Evolutionary conservation across 352 stramenopile genomes (phyloP).

Genomic region (Phytopythium ostracodes): DNA sequence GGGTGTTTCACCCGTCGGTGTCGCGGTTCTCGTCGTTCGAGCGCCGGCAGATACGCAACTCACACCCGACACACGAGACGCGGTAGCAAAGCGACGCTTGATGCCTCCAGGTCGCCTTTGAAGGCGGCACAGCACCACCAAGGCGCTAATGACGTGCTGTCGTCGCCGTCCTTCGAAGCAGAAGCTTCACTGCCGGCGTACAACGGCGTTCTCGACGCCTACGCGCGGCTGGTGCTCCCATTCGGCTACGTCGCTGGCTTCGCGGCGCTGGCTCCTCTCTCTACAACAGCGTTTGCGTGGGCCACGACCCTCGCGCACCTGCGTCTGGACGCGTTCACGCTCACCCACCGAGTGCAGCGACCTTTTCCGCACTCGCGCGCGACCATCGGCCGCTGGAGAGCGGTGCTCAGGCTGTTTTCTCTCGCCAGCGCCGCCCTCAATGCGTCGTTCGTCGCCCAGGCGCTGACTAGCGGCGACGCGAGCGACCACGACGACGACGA

Average conservation of each 20-base stretch:
- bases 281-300: conserved; percentile 39
- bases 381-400: conserved; percentile 58
- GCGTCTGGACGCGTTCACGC: conserved; percentile 57
- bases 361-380: conserved; percentile 45
- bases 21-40: not conserved
- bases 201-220: conserved; percentile 74
- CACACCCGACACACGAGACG: not conserved
- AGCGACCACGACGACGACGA: not conserved
- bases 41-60: not conserved
- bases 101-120: not conserved
- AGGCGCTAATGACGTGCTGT: not conserved
- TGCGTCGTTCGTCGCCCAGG: conserved; percentile 23
- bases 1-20: not conserved
- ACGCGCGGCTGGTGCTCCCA: conserved; percentile 60
- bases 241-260: conserved; percentile 72
- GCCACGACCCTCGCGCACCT: conserved; percentile 51
- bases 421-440: conserved; percentile 52
- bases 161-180: conserved; percentile 13
- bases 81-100: not conserved
- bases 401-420: conserved; percentile 50
- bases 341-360: conserved; percentile 57
- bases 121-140: not conserved
- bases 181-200: conserved; percentile 49
- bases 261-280: conserved; percentile 36
- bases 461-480: not conserved